Evolutionary conservation across 306 rosid species (phyloP).

Genomic region (Ormosia emarginata): DNA sequence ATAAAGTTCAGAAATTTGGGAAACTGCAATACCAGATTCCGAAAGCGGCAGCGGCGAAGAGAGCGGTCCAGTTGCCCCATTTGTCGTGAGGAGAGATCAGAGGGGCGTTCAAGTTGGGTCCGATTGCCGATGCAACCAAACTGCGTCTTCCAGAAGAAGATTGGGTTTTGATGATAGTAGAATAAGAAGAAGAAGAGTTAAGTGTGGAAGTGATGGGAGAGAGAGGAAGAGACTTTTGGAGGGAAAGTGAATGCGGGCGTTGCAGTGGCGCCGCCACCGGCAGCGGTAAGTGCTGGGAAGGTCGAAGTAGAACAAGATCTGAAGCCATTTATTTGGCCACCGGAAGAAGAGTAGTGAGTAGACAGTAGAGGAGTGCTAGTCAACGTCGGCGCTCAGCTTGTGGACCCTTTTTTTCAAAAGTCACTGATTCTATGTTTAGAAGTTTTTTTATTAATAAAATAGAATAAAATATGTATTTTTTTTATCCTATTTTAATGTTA

Average conservation of each 20-base stretch:
- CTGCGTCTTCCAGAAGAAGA: not conserved
- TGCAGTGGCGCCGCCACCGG: not conserved
- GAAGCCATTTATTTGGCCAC: not conserved
- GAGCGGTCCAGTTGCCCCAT: conserved; percentile 74
- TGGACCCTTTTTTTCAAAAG: too few relatives aligned
- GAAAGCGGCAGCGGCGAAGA: conserved; percentile 61
- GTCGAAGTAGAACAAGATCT: not conserved
- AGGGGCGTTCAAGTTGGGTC: conserved; percentile 40
- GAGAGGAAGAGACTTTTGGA: conserved; percentile 11
- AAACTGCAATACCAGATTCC: conserved; percentile 49
- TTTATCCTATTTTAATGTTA: too few relatives aligned
- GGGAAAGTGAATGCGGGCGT: conserved; percentile 6
- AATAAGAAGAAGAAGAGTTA: not conserved
- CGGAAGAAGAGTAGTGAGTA: too few relatives aligned
- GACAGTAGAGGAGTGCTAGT: too few relatives aligned
- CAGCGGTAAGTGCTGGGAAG: not conserved
- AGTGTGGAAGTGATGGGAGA: not conserved
- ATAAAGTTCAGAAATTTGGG: too few relatives aligned
- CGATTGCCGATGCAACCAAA: not conserved
- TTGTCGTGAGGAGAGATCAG: conserved; percentile 62
- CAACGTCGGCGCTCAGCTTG: too few relatives aligned
- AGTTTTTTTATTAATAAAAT: too few relatives aligned
- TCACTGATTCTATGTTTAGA: too few relatives aligned
- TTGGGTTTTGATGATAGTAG: not conserved
- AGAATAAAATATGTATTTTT: too few relatives aligned